Conservation (phyloP, 148 eudicot genomes). For the Diospyros kaki region DNA sequence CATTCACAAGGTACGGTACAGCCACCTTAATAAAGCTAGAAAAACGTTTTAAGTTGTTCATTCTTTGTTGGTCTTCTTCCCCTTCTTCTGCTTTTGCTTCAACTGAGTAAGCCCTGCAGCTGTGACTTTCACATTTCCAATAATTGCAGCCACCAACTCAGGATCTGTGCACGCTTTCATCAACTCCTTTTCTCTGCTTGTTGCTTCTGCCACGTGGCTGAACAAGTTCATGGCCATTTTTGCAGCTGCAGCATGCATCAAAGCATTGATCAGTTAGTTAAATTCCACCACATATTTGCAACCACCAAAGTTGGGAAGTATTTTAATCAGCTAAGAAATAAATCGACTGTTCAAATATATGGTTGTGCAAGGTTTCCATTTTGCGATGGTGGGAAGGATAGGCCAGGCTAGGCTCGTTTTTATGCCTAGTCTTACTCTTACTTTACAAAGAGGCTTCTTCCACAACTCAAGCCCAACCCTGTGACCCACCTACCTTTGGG, state of each 20-base stretch:
- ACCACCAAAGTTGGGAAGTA: too few relatives aligned
- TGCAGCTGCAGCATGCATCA: slow-evolving; percentile 52
- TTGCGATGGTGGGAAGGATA: too few relatives aligned
- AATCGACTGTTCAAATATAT: not conserved
- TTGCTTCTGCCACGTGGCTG: slow-evolving; percentile 72
- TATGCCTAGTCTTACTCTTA: too few relatives aligned
- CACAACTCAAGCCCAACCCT: too few relatives aligned
- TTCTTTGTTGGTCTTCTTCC: slow-evolving; percentile 62
- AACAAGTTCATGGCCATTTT: slow-evolving; percentile 91
- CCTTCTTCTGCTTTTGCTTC: slow-evolving; percentile 95
- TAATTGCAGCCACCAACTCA: slow-evolving; percentile 84
- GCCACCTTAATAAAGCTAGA: too few relatives aligned
- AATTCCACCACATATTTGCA: too few relatives aligned
- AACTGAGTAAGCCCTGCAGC: slow-evolving; percentile 83
- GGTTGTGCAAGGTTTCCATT: too few relatives aligned
- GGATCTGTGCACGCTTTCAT: slow-evolving; percentile 99
- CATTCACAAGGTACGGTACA: too few relatives aligned
- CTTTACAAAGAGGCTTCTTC: too few relatives aligned
- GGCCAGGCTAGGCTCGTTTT: too few relatives aligned
- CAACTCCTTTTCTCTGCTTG: slow-evolving; percentile 79
- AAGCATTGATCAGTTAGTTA: too few relatives aligned
- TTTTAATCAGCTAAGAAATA: not conserved
- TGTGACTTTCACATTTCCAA: slow-evolving; percentile 80
- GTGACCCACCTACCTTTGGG: too few relatives aligned
- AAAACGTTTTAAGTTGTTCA: not conserved